These are phyloP conservation scores for Hypoxylon intermedium DNA, from an alignment of 495 filamentous ascomycete species.

Conservation along the genomic window DNA sequence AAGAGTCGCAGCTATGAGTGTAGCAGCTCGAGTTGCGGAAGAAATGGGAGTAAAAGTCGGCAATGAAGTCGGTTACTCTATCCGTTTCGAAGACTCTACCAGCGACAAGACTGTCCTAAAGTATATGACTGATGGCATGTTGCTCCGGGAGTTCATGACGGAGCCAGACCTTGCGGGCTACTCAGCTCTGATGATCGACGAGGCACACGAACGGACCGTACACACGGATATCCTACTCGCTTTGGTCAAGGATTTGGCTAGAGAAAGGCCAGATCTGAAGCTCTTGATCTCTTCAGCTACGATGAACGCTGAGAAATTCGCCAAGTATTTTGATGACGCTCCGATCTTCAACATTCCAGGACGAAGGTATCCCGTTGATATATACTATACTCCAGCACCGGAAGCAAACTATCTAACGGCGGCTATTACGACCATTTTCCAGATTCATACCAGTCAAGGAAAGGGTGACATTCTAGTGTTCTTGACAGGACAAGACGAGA, in stretches of 20 bases:
- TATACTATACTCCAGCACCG: slow-evolving; percentile 89
- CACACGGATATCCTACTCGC: slow-evolving; percentile 91
- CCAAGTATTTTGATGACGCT: slow-evolving; percentile 89
- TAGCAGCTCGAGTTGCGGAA: slow-evolving; percentile 91
- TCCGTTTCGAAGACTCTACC: slow-evolving; percentile 94
- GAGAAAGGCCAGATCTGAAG: slow-evolving; percentile 86
- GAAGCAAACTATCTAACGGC: slow-evolving; percentile 95
- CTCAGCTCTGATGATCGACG: slow-evolving; percentile 92
- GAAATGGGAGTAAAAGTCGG: slow-evolving; percentile 92
- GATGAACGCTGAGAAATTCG: slow-evolving; percentile 93
- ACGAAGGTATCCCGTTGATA: slow-evolving; percentile 86
- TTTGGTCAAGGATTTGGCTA: slow-evolving; percentile 88
- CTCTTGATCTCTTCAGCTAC: slow-evolving; percentile 94
- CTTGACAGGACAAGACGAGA: slow-evolving; percentile 89
- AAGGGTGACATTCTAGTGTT: slow-evolving; percentile 91
- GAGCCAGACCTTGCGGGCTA: slow-evolving; percentile 88
- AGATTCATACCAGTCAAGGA: slow-evolving; percentile 90
- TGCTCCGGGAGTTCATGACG: slow-evolving; percentile 87
- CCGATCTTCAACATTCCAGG: slow-evolving; percentile 98
- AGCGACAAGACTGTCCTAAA: slow-evolving; percentile 92
- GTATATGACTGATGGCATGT: slow-evolving; percentile 99
- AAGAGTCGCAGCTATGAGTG: slow-evolving; percentile 94
- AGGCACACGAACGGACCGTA: slow-evolving; percentile 93
- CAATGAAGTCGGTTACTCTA: slow-evolving; percentile 92
- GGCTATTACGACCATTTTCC: slow-evolving; percentile 90